Evolutionary conservation across 2,329 filamentous ascomycete genomes (phyloP).

Genomic region (Cladophialophora bantiana): DNA sequence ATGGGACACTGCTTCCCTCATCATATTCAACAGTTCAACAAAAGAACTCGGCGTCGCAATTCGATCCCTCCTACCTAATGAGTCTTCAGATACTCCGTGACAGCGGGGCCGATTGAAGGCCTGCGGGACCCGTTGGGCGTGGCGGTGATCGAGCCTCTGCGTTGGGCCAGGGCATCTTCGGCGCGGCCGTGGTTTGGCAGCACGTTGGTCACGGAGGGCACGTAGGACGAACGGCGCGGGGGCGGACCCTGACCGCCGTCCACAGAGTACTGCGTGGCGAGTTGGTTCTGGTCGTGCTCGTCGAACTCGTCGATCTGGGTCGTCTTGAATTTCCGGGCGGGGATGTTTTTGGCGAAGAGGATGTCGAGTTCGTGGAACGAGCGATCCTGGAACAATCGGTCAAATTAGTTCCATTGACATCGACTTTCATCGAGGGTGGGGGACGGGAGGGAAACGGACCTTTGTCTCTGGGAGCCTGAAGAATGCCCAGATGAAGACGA

Average conservation of each 20-base stretch:
- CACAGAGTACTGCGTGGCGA: slow-evolving; percentile 25
- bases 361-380: slow-evolving; percentile 34
- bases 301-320: slow-evolving; percentile 32
- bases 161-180: slow-evolving; percentile 28
- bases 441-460: slow-evolving; percentile 46
- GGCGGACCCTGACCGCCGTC: background rate
- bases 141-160: slow-evolving; percentile 7
- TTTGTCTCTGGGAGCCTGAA: slow-evolving; percentile 45
- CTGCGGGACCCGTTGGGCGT: slow-evolving; percentile 7
- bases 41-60: background rate
- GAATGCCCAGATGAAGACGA: slow-evolving; percentile 47
- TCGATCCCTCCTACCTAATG: background rate
- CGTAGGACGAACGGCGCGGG: slow-evolving; percentile 21
- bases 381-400: slow-evolving; percentile 5
- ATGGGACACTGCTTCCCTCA: no score
- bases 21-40: background rate
- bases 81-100: slow-evolving; percentile 28
- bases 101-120: slow-evolving; percentile 23
- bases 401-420: background rate
- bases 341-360: slow-evolving; percentile 32
- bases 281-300: slow-evolving; percentile 28
- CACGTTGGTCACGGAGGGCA: slow-evolving; percentile 25
- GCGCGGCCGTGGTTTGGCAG: slow-evolving; percentile 24
- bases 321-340: slow-evolving; percentile 29
- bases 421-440: background rate